A percentile compares a stretch with the other conserved stretches of the same genome.
Conservation (phyloP, 345 rosid species). For the Garcia nutans region DNA sequence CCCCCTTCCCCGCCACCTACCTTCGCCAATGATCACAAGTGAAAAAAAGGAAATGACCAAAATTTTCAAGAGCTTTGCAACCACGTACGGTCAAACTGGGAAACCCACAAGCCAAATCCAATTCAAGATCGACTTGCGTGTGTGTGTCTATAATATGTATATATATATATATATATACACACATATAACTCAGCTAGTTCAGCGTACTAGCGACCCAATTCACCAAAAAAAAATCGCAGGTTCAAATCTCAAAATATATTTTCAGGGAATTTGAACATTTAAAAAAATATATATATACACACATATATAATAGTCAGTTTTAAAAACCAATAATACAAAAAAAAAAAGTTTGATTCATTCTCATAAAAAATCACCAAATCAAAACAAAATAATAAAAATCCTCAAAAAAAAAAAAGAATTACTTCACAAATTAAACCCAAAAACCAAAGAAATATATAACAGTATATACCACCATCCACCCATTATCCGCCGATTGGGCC, state of each 20-base stretch:
- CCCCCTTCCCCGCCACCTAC: too few species aligned
- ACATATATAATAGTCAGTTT: too few species aligned
- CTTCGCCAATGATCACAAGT: too few species aligned
- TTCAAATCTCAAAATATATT: too few species aligned
- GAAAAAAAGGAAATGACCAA: background rate
- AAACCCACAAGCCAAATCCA: conserved; percentile 4
- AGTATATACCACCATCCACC: conserved; percentile 1
- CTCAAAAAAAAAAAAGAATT: too few species aligned
- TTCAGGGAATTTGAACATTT: too few species aligned
- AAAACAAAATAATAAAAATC: conserved; percentile 1
- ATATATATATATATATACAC: background rate
- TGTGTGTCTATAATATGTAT: too few species aligned
- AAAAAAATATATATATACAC: background rate
- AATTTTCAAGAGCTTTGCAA: background rate
- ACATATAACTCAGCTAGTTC: too few species aligned
- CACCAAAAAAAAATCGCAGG: too few species aligned
- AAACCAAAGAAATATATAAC: background rate
- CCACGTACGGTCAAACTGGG: background rate
- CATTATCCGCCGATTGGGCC: conserved; percentile 33
- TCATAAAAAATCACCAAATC: background rate
- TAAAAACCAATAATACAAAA: background rate
- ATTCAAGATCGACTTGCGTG: background rate
- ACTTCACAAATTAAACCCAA: conserved; percentile 17
- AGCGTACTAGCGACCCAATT: too few species aligned
- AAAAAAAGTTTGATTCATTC: background rate